Conservation (phyloP, 257 asterid species). For the Scutellaria minor region DNA sequence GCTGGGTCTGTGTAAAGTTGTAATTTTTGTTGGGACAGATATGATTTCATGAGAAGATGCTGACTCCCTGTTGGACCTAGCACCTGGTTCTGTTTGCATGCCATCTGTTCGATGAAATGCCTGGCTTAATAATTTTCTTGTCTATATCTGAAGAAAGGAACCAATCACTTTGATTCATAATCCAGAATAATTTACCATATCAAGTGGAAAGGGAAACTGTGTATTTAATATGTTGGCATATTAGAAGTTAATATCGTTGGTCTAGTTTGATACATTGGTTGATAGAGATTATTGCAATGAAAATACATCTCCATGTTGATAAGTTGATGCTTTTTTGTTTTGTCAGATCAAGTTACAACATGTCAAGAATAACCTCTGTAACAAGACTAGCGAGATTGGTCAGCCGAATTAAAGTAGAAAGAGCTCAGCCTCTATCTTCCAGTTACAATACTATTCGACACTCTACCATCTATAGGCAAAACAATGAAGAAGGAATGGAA, state of each 20-base stretch:
- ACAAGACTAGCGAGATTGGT: constrained; percentile 47
- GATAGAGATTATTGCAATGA: neutral
- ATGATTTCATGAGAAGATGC: too few species aligned
- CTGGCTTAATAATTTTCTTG: constrained; percentile 1
- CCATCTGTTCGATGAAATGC: constrained; percentile 36
- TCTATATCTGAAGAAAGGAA: neutral
- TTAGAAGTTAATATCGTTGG: neutral
- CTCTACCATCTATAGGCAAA: constrained; percentile 34
- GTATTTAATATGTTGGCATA: neutral
- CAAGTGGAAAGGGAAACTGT: neutral
- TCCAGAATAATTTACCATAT: neutral
- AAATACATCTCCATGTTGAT: neutral
- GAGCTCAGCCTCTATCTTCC: constrained; percentile 41
- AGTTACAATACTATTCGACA: constrained; percentile 40
- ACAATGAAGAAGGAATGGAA: constrained; percentile 27
- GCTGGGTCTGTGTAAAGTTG: too few species aligned
- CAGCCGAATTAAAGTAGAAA: constrained; percentile 40
- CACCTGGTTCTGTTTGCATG: neutral
- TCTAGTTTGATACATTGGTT: neutral
- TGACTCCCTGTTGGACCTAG: too few species aligned
- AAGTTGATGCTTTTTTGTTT: constrained; percentile 3
- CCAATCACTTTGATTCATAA: neutral
- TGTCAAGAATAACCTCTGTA: constrained; percentile 49
- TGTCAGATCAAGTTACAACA: constrained; percentile 8
- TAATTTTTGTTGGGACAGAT: too few species aligned